Conservation (phyloP, 495 filamentous ascomycete genomes). For the Elaphomyces granulatus region DNA sequence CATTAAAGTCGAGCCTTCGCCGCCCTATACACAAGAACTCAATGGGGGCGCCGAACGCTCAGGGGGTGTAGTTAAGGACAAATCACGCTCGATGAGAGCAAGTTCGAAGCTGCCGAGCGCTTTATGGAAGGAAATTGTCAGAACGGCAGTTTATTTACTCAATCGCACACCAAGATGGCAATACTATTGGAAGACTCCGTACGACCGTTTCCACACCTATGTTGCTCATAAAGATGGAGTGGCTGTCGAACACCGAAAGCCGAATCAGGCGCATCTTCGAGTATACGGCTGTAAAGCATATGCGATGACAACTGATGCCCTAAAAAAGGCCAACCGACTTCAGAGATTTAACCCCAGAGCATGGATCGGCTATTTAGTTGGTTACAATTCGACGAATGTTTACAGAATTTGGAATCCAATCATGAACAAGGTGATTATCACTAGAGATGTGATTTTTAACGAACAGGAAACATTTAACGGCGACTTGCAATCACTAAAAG, state of each 20-base stretch:
- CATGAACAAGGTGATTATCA: neutral
- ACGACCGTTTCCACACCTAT: constrained; percentile 1
- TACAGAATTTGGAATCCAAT: constrained; percentile 8
- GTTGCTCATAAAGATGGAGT: neutral
- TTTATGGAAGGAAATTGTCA: constrained; percentile 1
- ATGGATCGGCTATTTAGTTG: constrained; percentile 6
- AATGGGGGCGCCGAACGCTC: neutral
- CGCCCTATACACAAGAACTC: neutral
- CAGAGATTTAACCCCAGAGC: constrained; percentile 13
- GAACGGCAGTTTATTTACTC: constrained; percentile 1
- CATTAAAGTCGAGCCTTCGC: constrained; percentile 1
- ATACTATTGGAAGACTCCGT: constrained; percentile 3
- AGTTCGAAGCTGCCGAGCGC: neutral
- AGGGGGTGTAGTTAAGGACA: constrained; percentile 1
- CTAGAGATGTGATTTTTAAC: constrained; percentile 1
- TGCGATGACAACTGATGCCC: constrained; percentile 8
- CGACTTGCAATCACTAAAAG: constrained; percentile 19
- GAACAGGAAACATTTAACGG: constrained; percentile 18
- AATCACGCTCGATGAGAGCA: constrained; percentile 1
- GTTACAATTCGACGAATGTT: constrained; percentile 1
- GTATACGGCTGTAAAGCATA: constrained; percentile 6
- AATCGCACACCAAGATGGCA: constrained; percentile 1
- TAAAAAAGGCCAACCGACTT: constrained; percentile 7
- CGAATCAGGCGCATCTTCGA: constrained; percentile 3
- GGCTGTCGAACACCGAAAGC: constrained; percentile 2